Conservation (phyloP, 441 rosid species). For the Gossypium gossypioides region DNA sequence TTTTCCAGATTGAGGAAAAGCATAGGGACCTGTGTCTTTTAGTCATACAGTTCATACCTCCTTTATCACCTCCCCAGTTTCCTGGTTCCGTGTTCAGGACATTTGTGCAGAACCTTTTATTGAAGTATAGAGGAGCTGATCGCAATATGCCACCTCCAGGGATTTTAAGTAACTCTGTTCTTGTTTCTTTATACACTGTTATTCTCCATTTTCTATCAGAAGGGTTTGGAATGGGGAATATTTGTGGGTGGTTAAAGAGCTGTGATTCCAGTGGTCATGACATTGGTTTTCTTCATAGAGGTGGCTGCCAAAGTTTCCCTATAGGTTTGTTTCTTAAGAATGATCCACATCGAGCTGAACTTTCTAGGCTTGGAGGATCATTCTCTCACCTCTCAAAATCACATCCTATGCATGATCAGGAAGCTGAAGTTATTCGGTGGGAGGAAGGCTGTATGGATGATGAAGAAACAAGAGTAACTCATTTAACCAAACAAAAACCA, state of each 20-base stretch:
- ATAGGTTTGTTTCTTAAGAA: constrained; percentile 69
- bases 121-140: constrained; percentile 87
- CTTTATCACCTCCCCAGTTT: constrained; percentile 58
- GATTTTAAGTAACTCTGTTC: constrained; percentile 78
- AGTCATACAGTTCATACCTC: constrained; percentile 87
- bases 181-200: constrained; percentile 75
- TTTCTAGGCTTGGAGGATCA: constrained; percentile 93
- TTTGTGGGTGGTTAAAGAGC: constrained; percentile 52
- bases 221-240: constrained; percentile 55
- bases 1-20: constrained; percentile 84
- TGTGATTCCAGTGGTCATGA: constrained; percentile 36
- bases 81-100: constrained; percentile 91
- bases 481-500: constrained; percentile 67
- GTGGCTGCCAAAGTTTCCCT: constrained; percentile 86
- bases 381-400: constrained; percentile 72
- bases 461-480: constrained; percentile 66
- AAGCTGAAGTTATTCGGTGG: constrained; percentile 72
- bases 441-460: constrained; percentile 96
- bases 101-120: constrained; percentile 68
- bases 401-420: constrained; percentile 57
- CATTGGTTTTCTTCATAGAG: constrained; percentile 84
- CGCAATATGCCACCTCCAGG: constrained; percentile 73
- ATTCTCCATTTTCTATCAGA: constrained; percentile 90
- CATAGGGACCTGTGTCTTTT: constrained; percentile 78
- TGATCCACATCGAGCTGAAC: constrained; percentile 73